These are phyloP conservation scores for Anthracocystis panici-leucophaei DNA, from an alignment of 1,284 basidiomycete species.

Conservation along the genomic window DNA sequence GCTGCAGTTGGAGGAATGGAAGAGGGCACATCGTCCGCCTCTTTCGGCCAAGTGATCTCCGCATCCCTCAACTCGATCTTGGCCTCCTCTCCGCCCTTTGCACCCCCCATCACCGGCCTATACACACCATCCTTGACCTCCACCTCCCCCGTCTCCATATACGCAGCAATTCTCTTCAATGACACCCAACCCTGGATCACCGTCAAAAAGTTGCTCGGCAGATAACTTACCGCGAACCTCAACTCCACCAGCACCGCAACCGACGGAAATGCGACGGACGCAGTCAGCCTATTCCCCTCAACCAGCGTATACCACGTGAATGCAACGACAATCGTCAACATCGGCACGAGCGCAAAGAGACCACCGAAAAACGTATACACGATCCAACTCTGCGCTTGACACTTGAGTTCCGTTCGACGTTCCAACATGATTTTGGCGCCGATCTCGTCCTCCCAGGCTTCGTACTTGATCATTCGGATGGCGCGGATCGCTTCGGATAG, in stretches of 20 bases:
- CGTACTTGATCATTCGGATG: conserved; percentile 57
- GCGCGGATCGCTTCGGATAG: conserved; percentile 50
- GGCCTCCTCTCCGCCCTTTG: conserved; percentile 8
- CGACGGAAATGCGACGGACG: conserved; percentile 44
- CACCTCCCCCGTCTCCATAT: conserved; percentile 78
- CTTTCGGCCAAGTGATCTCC: conserved; percentile 31
- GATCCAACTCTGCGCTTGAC: conserved; percentile 35
- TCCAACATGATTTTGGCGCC: conserved; percentile 28
- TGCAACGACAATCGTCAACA: conserved; percentile 43
- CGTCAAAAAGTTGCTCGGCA: conserved; percentile 36
- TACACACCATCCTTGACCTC: conserved; percentile 74
- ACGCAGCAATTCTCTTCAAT: conserved; percentile 82
- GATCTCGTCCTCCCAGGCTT: conserved; percentile 51
- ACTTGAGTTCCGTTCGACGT: conserved; percentile 28
- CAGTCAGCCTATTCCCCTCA: conserved; percentile 35
- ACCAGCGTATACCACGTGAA: conserved; percentile 48
- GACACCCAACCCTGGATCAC: conserved; percentile 77
- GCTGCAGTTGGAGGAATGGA: background rate
- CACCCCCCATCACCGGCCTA: conserved; percentile 11
- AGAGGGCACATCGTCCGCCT: conserved; percentile 1
- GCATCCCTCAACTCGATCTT: conserved; percentile 17
- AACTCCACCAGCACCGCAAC: conserved; percentile 45
- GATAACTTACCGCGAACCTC: conserved; percentile 34
- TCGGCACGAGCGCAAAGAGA: conserved; percentile 39
- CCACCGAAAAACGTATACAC: conserved; percentile 33